A percentile compares a stretch with the other conserved stretches of the same genome.
phyloP scores from a whole-genome alignment of 768 basidiomycete genomes.

The Kwoniella botswanensis region DNA sequence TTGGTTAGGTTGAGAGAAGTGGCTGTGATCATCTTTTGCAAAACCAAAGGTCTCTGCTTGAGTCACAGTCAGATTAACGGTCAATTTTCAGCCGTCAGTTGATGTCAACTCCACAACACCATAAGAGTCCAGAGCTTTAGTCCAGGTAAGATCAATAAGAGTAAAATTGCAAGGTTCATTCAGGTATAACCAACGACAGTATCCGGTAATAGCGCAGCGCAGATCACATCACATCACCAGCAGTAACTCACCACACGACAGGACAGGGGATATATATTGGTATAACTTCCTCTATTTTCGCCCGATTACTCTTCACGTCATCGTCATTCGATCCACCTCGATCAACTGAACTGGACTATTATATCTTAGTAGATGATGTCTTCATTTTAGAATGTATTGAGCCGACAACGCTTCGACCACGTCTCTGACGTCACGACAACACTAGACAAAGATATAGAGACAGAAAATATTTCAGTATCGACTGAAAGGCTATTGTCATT shows the following conservation, averaged over 20 bases:
- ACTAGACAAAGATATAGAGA: not conserved
- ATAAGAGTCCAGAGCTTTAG: conserved; percentile 6
- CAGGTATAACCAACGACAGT: not conserved
- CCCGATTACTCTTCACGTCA: too few species aligned
- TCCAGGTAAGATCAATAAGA: not conserved
- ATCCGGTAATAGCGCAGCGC: conserved; percentile 7
- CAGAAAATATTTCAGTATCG: not conserved
- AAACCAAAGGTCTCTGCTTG: not conserved
- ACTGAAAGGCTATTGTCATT: not conserved
- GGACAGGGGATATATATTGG: not conserved
- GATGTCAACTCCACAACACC: not conserved
- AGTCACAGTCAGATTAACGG: not conserved
- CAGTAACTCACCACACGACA: not conserved
- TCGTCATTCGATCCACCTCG: not conserved
- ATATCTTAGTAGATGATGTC: not conserved
- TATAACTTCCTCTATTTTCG: too few species aligned
- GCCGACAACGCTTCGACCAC: not conserved
- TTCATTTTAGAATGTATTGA: not conserved
- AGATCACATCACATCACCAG: not conserved
- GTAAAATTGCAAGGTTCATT: not conserved
- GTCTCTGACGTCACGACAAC: conserved; percentile 9
- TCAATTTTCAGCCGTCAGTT: too few species aligned
- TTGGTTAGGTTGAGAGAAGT: not conserved
- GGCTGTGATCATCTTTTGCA: conserved; percentile 5
- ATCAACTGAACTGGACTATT: too few species aligned